Evolutionary conservation across 164 flowering plant species (phyloP).

Genomic region (Nymphaea thermarum): DNA sequence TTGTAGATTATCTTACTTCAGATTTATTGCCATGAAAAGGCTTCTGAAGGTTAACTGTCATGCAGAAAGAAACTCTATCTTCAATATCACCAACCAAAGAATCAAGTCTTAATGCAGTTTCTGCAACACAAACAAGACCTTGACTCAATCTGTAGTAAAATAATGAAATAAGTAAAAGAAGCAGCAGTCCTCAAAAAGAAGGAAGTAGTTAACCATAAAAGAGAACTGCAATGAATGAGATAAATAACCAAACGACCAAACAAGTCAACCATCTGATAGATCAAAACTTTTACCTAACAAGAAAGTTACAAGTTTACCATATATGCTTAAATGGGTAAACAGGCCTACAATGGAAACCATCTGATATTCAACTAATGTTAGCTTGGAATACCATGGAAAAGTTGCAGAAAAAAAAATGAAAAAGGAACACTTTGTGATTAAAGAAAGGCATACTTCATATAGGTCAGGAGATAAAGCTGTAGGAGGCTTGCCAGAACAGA

Average conservation of each 20-base stretch:
- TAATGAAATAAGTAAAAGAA: not conserved
- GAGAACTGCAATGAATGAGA: not conserved
- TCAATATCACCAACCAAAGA: slow-evolving; percentile 85
- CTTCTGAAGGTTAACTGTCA: slow-evolving; percentile 45
- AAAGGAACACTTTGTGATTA: not conserved
- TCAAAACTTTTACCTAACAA: no score
- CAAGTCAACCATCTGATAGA: not conserved
- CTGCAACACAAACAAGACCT: slow-evolving; percentile 26
- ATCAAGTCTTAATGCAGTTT: slow-evolving; percentile 79
- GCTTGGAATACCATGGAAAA: not conserved
- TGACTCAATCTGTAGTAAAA: not conserved
- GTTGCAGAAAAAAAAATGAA: not conserved
- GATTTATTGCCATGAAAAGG: slow-evolving; percentile 19
- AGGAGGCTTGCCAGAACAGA: no score
- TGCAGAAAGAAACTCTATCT: slow-evolving; percentile 71
- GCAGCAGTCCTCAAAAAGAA: not conserved
- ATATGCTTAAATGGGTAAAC: no score
- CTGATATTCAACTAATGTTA: no score
- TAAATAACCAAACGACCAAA: not conserved
- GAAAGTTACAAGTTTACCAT: no score
- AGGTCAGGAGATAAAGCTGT: no score
- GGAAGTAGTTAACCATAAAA: not conserved
- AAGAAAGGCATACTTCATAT: no score
- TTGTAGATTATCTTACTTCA: slow-evolving; percentile 36
- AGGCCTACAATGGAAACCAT: no score